Base-by-base conservation (phyloP, 768 basidiomycete species). In the Tephrocybe rancida region DNA sequence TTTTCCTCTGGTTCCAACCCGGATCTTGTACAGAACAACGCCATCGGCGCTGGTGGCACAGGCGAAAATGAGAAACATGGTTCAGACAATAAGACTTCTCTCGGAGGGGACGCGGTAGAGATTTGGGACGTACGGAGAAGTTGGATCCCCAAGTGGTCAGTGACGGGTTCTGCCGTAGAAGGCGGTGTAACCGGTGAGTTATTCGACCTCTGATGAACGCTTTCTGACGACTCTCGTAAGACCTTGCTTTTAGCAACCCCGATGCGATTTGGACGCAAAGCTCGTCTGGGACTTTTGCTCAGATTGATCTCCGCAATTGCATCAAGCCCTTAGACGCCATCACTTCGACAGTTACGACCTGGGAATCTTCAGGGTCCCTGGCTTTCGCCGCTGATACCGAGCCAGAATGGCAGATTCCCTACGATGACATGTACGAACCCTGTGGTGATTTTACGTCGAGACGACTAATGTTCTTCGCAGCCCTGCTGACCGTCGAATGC, bases 51-150 rank as follows among this genome's bases (percentile, higher is more conserved):
- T 44, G 48, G 55, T 30, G 46, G 35, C 14, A 43, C 39, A 21
- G 43, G 46, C 22, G 52, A 48, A n/a, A 54, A 43, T 9, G 54
- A 60, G 4, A 57, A 49, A 27, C 50, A 38, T 3, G 43, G 47
- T 1, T n/a, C 16, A 24, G 51, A 53, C 5, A 50, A 24, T 26
- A 65, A 65, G 34, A 27, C 59, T 19, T 29, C 54, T 18, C 35
- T 54, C 25, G 58, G 64, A 24, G 81, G 84, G 2, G 87, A 91
- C 61, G 72, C 83, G 0, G 76, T 92, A 26, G 91, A 93, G 61
- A 86, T 94, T 21, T 95, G 92, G 92, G 92, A 95, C 65, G 88
- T 90, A 1, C 76, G 92, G 49, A 75, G 92, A 43, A 81, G 83
- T 0, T 90, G 87, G 81, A 78, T 93, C 44, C 86, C 88, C 5